Percentiles rank a stretch among this genome's conserved stretches.
Conservation (phyloP, 148 eudicot genomes). For the Diospyros kaki region DNA sequence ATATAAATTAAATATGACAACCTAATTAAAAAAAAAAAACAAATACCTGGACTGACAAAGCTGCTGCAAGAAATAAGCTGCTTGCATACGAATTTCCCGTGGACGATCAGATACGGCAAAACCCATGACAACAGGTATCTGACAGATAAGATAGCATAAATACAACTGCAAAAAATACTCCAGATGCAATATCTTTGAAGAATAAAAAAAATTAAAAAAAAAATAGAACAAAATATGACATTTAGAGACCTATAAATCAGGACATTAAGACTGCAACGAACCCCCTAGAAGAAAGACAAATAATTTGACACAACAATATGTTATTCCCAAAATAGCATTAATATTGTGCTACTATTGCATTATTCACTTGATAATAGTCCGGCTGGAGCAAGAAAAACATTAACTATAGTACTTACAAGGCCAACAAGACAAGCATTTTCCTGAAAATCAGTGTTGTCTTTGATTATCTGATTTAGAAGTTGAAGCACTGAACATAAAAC, state of each 20-base stretch:
- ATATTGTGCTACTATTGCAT: neutral
- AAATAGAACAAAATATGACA: neutral
- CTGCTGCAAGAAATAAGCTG: slow-evolving; percentile 95
- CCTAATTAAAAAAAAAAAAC: neutral
- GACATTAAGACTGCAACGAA: neutral
- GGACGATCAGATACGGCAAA: slow-evolving; percentile 91
- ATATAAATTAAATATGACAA: neutral
- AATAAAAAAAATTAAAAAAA: neutral
- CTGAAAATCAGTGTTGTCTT: slow-evolving; percentile 79
- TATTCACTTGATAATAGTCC: neutral
- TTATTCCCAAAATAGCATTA: neutral
- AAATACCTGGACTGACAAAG: slow-evolving; percentile 88
- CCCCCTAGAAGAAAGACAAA: neutral
- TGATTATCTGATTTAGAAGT: slow-evolving; percentile 83
- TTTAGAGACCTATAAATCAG: neutral
- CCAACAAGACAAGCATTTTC: slow-evolving; percentile 99
- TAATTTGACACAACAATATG: neutral
- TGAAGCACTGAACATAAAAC: slow-evolving; percentile 86
- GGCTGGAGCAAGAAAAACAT: neutral
- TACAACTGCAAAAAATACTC: slow-evolving; percentile 1
- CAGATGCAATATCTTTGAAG: neutral
- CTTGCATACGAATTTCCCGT: slow-evolving; percentile 93
- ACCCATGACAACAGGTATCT: slow-evolving; percentile 92
- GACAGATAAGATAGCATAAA: slow-evolving; percentile 10
- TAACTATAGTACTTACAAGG: slow-evolving; percentile 54